These are phyloP conservation scores for Backusella tarrabulga DNA, from an alignment of 192 early-diverging fungal genomes.

Conservation along the genomic window DNA sequence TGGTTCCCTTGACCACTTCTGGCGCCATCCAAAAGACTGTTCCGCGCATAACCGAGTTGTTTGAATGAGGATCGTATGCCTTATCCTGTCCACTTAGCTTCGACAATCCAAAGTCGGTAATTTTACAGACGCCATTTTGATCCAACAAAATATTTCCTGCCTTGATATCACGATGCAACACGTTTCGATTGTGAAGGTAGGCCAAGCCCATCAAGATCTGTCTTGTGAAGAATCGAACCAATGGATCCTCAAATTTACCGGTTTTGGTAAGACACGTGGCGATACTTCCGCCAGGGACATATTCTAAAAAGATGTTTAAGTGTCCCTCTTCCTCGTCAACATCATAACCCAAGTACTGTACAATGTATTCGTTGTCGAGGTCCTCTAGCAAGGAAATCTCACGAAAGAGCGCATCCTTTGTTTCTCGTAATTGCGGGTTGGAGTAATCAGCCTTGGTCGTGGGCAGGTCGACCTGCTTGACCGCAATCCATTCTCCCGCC, in stretches of 20 bases:
- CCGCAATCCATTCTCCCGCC: conserved; percentile 73
- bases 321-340: conserved; percentile 51
- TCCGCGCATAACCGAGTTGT: conserved; percentile 39
- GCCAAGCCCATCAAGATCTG: conserved; percentile 85
- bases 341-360: conserved; percentile 82
- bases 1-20: conserved; percentile 78
- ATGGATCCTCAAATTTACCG: conserved; percentile 70
- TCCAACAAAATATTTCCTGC: conserved; percentile 78
- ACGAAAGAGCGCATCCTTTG: conserved; percentile 60
- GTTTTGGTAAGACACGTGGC: conserved; percentile 71
- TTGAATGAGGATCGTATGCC: conserved; percentile 42
- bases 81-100: conserved; percentile 61
- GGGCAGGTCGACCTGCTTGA: conserved; percentile 78
- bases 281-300: conserved; percentile 93
- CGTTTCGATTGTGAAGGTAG: conserved; percentile 78
- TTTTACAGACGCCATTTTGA: conserved; percentile 87
- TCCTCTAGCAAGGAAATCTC: conserved; percentile 76
- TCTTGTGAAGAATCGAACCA: conserved; percentile 69
- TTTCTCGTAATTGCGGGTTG: conserved; percentile 41
- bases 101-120: conserved; percentile 96
- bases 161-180: conserved; percentile 83
- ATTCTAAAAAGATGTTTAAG: conserved; percentile 96
- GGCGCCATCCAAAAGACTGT: conserved; percentile 96
- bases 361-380: conserved; percentile 89
- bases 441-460: conserved; percentile 44